Percentiles rank a stretch among this genome's conserved stretches.
These are phyloP conservation scores for Geranium rotundifolium DNA, from an alignment of 345 rosid genomes.

Conservation along the genomic window DNA sequence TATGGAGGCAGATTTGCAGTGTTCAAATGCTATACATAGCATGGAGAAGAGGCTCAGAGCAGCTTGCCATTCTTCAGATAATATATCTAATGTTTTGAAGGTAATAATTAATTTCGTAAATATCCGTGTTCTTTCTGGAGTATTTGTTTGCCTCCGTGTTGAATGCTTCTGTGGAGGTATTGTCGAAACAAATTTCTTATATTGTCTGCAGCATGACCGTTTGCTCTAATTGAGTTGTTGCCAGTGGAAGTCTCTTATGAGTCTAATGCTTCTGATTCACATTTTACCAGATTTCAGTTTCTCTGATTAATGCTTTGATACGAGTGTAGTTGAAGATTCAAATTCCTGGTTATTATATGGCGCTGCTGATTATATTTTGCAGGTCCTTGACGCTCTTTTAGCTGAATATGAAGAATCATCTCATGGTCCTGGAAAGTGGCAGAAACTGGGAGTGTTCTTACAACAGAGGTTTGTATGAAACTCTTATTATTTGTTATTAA, in stretches of 20 bases:
- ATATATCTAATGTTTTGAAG: constrained; percentile 64
- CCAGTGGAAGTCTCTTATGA: no score
- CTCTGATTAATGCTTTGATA: no score
- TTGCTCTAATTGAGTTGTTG: no score
- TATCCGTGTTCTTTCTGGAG: not conserved
- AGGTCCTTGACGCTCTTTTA: constrained; percentile 75
- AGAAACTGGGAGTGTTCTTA: constrained; percentile 72
- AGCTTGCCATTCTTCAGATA: constrained; percentile 76
- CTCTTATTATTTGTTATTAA: not conserved
- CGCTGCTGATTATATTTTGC: constrained; percentile 7
- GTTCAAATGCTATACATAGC: constrained; percentile 59
- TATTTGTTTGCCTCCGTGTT: no score
- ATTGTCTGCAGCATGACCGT: no score
- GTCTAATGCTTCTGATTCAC: no score
- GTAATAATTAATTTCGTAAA: constrained; percentile 23
- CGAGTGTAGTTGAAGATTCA: no score
- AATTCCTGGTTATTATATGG: no score
- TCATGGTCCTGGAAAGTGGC: constrained; percentile 91
- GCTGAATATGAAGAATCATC: constrained; percentile 66
- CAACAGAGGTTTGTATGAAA: constrained; percentile 54
- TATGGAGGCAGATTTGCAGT: constrained; percentile 79
- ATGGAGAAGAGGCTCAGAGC: constrained; percentile 88
- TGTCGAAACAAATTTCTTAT: no score
- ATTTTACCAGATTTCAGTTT: no score
- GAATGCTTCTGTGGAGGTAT: no score